Evolutionary conservation across 768 basidiomycete species (phyloP).

Genomic region (Porphyrellus cyaneotinctus): DNA sequence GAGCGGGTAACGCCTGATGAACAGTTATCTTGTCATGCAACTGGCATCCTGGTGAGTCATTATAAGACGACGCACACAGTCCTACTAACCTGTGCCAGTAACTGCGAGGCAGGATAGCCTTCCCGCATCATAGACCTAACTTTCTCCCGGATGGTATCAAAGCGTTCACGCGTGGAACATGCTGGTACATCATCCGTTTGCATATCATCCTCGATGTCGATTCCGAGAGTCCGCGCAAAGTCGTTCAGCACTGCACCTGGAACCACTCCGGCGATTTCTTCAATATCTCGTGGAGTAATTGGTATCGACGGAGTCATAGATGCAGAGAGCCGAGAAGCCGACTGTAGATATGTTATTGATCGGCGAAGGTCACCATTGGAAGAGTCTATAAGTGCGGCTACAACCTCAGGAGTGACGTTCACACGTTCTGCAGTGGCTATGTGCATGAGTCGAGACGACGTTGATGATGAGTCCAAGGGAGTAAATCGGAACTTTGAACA

Average conservation of each 20-base stretch:
- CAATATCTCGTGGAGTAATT: constrained; percentile 76
- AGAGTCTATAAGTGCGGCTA: constrained; percentile 68
- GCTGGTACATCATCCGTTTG: constrained; percentile 38
- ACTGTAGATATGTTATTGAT: constrained; percentile 96
- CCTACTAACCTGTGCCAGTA: constrained; percentile 74
- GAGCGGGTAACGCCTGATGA: constrained; percentile 76
- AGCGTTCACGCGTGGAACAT: constrained; percentile 35
- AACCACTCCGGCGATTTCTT: constrained; percentile 96
- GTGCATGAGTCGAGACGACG: constrained; percentile 67
- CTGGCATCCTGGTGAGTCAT: constrained; percentile 38
- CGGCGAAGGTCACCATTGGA: constrained; percentile 93
- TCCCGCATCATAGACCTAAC: constrained; percentile 78
- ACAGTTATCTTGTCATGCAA: constrained; percentile 84
- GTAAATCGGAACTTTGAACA: constrained; percentile 99
- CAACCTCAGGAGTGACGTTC: constrained; percentile 50
- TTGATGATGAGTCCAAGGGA: constrained; percentile 77
- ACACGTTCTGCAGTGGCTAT: constrained; percentile 80
- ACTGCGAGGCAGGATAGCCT: constrained; percentile 89
- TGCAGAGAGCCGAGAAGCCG: constrained; percentile 82
- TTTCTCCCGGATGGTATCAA: constrained; percentile 60
- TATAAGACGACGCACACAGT: background rate
- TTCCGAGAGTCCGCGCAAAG: constrained; percentile 68
- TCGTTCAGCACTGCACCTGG: constrained; percentile 67
- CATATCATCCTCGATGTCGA: constrained; percentile 60
- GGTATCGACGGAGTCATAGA: constrained; percentile 68